phyloP scores from a whole-genome alignment of 2,329 filamentous ascomycete species.

The Colletotrichum orchidophilum region DNA sequence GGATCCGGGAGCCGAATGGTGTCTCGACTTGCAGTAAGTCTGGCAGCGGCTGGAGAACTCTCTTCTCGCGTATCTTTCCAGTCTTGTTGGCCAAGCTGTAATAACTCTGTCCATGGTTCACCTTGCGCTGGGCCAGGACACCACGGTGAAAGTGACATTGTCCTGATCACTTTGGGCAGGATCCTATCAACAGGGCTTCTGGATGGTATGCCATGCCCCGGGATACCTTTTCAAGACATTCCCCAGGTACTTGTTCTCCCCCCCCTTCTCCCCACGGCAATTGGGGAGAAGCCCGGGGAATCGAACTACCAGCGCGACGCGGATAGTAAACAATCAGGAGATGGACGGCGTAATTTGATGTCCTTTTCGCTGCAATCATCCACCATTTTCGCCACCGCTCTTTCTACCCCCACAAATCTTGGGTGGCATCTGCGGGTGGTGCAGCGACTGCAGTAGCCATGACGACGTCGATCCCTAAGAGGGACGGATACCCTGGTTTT shows the following conservation, averaged over 20 bases:
- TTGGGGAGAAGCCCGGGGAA: not conserved
- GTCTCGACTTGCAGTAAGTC: not conserved
- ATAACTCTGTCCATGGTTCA: too few species aligned
- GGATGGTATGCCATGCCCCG: not conserved
- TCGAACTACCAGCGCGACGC: not conserved
- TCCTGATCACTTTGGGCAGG: not conserved
- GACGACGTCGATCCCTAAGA: constrained; percentile 14
- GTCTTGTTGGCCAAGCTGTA: too few species aligned
- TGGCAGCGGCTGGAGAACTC: not conserved
- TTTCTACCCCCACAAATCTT: constrained; percentile 18
- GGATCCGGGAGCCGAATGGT: constrained; percentile 5
- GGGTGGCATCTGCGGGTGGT: constrained; percentile 1
- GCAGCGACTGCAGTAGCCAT: constrained; percentile 4
- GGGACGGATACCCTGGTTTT: constrained; percentile 14
- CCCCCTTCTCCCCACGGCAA: too few species aligned
- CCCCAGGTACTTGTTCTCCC: not conserved
- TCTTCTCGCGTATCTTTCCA: not conserved
- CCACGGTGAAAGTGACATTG: not conserved
- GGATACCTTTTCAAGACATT: not conserved
- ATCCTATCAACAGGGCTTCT: not conserved
- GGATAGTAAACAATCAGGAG: not conserved
- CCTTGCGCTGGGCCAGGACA: too few species aligned
- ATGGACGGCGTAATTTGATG: not conserved
- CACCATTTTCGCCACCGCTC: constrained; percentile 24
- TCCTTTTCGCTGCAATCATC: not conserved